phyloP scores from a whole-genome alignment of 371 early-diverging fungal genomes.

The Encephalitozoon cuniculi region DNA sequence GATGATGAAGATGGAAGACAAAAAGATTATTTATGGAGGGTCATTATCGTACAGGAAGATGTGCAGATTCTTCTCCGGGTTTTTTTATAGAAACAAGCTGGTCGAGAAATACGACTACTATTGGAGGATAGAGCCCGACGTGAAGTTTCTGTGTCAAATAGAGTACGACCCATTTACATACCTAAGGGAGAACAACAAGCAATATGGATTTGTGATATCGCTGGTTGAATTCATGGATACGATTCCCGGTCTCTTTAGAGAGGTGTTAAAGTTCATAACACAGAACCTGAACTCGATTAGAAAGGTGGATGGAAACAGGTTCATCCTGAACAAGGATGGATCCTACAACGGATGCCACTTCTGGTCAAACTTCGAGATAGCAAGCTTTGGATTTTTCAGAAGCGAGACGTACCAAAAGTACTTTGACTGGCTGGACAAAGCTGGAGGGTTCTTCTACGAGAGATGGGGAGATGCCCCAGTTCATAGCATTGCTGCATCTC shows the following conservation, averaged over 20 bases:
- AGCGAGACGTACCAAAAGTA: slow-evolving; percentile 65
- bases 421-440: slow-evolving; percentile 71
- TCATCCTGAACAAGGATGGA: slow-evolving; percentile 38
- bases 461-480: slow-evolving; percentile 90
- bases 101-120: slow-evolving; percentile 74
- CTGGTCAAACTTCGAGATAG: slow-evolving; percentile 92
- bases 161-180: slow-evolving; percentile 74
- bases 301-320: slow-evolving; percentile 46
- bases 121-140: slow-evolving; percentile 87
- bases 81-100: slow-evolving; percentile 72
- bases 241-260: slow-evolving; percentile 70
- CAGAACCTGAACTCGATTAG: slow-evolving; percentile 28
- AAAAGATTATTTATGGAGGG: slow-evolving; percentile 71
- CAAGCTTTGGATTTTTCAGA: slow-evolving; percentile 70
- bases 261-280: slow-evolving; percentile 62
- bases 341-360: slow-evolving; percentile 70
- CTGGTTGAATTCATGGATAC: slow-evolving; percentile 69
- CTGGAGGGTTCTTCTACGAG: slow-evolving; percentile 84
- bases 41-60: slow-evolving; percentile 77
- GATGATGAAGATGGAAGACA: slow-evolving; percentile 64
- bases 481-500: slow-evolving; percentile 69
- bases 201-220: slow-evolving; percentile 71
- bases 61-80: slow-evolving; percentile 81
- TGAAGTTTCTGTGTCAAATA: slow-evolving; percentile 72
- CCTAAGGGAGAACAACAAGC: slow-evolving; percentile 66